Evolutionary conservation across 257 asterid genomes (phyloP), one percentile per base, ranked within the genome.

Genomic region (Euphrasia confusa): DNA sequence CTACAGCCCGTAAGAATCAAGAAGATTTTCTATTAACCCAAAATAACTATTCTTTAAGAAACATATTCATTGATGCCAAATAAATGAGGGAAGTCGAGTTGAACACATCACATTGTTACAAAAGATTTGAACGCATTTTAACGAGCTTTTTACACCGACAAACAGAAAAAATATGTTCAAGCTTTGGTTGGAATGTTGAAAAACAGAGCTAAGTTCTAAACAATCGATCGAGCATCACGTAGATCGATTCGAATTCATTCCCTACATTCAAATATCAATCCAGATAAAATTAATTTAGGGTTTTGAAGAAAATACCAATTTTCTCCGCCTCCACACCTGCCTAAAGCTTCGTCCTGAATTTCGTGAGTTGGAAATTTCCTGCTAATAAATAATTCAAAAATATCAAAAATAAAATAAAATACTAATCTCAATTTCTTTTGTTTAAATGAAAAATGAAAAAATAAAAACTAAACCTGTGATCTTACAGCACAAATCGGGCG

Each of bases 241-340:
- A 28, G 32, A 3, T 28, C 32, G 32, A 28, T 28, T 28, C 32
- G 32, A 28, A 2, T 30, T 5, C 33, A 3, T 30, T 4, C 33
- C 33, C 33, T 30, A 30, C 33, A 3, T 30, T 30, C 33, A 30
- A 30, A 30, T 30, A 30, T 30, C 33, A 30, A 30, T 30, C 33
- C 33, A 30, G 33, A 30, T 2, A 54, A 8, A 0, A 44, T 11
- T 11, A 18, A 58, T 13, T 55, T 65, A 59, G 62, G 68, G 66
- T 35, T 50, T 12, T 7, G 21, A 18, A 14, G 3, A 35, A 3
- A 58, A 54, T 81, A 91, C 96, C 96, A 86, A 79, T 73, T 86
- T 82, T 59, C 95, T 81, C 62, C 96, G 79, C 84, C 96, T 86
- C 96, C 94, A 88, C 14, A 86, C 78, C 27, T 70, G 63, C 72